phyloP scores from a whole-genome alignment of 2,329 filamentous ascomycete species.

The Sporothrix variecibatus region DNA sequence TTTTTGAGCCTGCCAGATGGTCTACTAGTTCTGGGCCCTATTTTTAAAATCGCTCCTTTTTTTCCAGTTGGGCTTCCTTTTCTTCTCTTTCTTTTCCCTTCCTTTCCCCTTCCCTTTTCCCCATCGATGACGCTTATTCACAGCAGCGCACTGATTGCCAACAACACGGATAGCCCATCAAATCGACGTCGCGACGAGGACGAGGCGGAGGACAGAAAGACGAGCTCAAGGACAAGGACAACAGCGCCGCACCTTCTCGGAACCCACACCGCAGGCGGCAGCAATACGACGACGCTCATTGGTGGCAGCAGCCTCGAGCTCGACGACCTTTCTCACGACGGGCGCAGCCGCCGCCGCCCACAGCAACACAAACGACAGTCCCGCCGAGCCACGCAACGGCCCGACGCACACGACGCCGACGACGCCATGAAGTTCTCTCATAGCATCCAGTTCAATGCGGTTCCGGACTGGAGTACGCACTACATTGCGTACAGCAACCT shows the following conservation, averaged over 20 bases:
- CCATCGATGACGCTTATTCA: conserved; percentile 18
- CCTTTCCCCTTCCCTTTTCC: neutral
- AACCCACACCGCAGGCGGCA: neutral
- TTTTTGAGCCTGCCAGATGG: neutral
- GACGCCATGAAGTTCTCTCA: conserved; percentile 94
- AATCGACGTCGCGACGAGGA: neutral
- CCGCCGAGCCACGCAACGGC: conserved; percentile 31
- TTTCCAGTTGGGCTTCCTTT: neutral
- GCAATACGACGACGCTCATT: neutral
- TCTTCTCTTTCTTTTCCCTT: neutral
- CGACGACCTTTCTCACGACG: conserved; percentile 4
- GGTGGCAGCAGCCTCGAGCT: conserved; percentile 20
- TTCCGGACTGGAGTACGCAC: conserved; percentile 98
- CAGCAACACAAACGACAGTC: neutral
- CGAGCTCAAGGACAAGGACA: neutral
- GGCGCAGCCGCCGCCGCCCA: neutral
- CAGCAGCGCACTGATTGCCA: conserved; percentile 6
- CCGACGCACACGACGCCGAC: conserved; percentile 47
- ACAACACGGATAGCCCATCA: neutral
- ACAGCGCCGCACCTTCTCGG: neutral
- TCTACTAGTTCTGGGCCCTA: neutral
- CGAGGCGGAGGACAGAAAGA: neutral
- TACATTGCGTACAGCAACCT: conserved; percentile 99
- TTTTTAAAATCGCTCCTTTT: conserved; percentile 2
- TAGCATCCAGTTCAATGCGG: conserved; percentile 98